Conservation (phyloP, 257 asterid genomes). For the Vinca minor region DNA sequence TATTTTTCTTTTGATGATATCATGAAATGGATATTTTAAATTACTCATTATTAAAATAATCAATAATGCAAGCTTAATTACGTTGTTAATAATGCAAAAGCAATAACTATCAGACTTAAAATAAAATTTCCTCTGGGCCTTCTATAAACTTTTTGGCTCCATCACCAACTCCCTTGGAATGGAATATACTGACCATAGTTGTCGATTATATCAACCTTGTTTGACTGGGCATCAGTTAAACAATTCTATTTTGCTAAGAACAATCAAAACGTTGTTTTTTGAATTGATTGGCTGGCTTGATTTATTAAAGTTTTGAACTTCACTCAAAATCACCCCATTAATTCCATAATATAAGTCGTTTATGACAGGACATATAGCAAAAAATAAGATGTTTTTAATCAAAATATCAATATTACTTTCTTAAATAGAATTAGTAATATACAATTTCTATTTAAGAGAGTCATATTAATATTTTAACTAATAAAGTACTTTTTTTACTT, state of each 20-base stretch:
- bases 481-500: too few relatives aligned
- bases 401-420: too few relatives aligned
- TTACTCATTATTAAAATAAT: background rate
- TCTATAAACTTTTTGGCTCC: background rate
- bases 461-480: too few relatives aligned
- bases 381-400: too few relatives aligned
- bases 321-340: too few relatives aligned
- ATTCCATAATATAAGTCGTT: too few relatives aligned
- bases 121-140: background rate
- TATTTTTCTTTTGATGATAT: background rate
- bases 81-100: background rate
- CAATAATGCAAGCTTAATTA: background rate
- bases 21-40: background rate
- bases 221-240: background rate
- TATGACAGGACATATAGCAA: too few relatives aligned
- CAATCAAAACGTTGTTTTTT: too few relatives aligned
- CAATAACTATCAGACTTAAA: background rate
- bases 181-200: constrained; percentile 3
- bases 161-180: constrained; percentile 1
- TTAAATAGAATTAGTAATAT: too few relatives aligned
- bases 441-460: too few relatives aligned
- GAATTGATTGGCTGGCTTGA: too few relatives aligned
- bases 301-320: too few relatives aligned
- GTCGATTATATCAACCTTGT: background rate
- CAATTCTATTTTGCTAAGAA: background rate